Evolutionary conservation across 208 protist genomes (phyloP), one percentile per base, ranked within the genome.

Genomic region (Zelonia costaricensis): DNA sequence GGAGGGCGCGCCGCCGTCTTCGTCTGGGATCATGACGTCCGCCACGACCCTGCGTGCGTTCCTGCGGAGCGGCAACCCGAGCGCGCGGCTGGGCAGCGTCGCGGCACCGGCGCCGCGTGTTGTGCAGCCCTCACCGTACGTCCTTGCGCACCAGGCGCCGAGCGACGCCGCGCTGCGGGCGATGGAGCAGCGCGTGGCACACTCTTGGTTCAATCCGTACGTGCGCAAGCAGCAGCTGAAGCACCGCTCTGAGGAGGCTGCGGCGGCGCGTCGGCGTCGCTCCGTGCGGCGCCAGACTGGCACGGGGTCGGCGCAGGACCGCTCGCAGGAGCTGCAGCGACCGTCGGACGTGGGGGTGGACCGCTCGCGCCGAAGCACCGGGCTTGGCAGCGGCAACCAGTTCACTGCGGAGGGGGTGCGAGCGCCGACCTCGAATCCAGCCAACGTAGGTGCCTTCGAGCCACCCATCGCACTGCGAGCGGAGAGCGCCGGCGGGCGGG

Each of bases 131-230:
- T n/a, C n/a, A n/a, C n/a, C n/a, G 8, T 35, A 5, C 7, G n/a
- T 33, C 3, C 12, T 40, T 10, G 18, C 12, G 15, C 23, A 33
- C 40, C 8, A 40, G 31, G 31, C 48, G n/a, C 46, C 36, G 12
- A 46, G 45, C 13, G 39, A 58, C 22, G 43, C 65, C 13, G 16
- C 54, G n/a, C 53, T 80, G 65, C 72, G 83, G 4, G 66, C 54
- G 4, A 75, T 88, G 65, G 87, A 93, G 60, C 44, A 74, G 18
- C 67, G 76, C 36, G 73, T 91, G n/a, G 74, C 87, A 1, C 49
- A 53, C 42, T 79, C 77, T 40, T 93, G 87, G 87, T 77, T 76
- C 35, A 93, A 93, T 61, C 87, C 87, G 18, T 91, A 93, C 53
- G 69, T 86, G 5, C 63, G 60, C 12, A 92, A 92, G 58, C 62